phyloP scores from a whole-genome alignment of 169 alveolate genomes.

The Plasmodium gallinaceum region DNA sequence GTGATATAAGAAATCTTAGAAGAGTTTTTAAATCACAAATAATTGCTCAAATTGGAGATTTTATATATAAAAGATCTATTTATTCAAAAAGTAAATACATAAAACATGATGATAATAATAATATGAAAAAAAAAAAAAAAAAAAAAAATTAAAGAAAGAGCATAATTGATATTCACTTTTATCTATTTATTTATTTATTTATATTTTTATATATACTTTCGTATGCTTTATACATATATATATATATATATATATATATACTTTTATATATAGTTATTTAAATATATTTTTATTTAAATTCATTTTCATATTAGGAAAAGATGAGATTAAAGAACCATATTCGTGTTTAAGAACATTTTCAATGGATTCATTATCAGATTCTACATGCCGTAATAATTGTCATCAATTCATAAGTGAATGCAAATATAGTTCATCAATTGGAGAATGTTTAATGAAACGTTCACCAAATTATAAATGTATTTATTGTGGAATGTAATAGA shows the following conservation, averaged over 20 bases:
- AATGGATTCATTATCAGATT: conserved; percentile 14
- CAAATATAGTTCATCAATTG: conserved; percentile 12
- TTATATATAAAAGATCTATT: conserved; percentile 17
- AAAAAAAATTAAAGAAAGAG: too few relatives aligned
- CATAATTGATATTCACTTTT: too few relatives aligned
- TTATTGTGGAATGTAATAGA: conserved; percentile 63
- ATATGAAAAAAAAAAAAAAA: too few relatives aligned
- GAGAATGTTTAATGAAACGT: conserved; percentile 25
- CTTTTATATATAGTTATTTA: background rate
- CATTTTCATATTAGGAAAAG: conserved; percentile 24
- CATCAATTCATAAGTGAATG: conserved; percentile 24
- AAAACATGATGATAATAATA: too few relatives aligned
- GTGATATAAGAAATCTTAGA: background rate
- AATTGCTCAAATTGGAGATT: conserved; percentile 13
- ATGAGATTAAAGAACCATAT: conserved; percentile 49
- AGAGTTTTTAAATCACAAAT: conserved; percentile 7
- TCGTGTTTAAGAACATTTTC: conserved; percentile 63
- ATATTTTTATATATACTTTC: too few relatives aligned
- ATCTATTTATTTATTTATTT: too few relatives aligned
- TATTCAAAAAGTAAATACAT: conserved; percentile 14
- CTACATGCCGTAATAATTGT: conserved; percentile 50
- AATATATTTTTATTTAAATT: background rate
- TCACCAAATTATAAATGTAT: conserved; percentile 41
- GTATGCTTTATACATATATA: background rate
- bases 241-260: background rate